These are phyloP conservation scores for Lyophyllum shimeji DNA, from an alignment of 768 basidiomycete species.

Conservation along the genomic window DNA sequence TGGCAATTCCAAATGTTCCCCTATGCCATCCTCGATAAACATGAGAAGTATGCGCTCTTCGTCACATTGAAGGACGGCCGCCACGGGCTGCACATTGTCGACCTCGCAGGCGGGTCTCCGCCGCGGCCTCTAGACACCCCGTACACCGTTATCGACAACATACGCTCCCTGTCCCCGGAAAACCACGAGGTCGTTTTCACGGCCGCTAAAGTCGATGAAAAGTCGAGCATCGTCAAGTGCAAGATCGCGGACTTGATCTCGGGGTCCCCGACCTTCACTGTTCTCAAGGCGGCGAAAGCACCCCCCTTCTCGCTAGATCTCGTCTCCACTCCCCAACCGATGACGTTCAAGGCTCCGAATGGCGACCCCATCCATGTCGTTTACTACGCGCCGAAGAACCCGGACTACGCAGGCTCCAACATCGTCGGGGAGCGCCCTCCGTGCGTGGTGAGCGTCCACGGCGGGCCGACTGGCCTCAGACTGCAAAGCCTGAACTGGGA, in stretches of 20 bases:
- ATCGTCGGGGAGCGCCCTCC: conserved; percentile 61
- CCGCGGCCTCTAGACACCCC: conserved; percentile 37
- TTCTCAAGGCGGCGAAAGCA: conserved; percentile 18
- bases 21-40: conserved; percentile 43
- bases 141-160: conserved; percentile 38
- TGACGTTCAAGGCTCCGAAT: conserved; percentile 38
- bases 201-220: conserved; percentile 40
- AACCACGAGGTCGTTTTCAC: conserved; percentile 38
- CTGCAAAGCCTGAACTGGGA: conserved; percentile 49
- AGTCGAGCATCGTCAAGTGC: conserved; percentile 36
- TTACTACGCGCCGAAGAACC: conserved; percentile 69
- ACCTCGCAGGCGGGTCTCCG: conserved; percentile 27
- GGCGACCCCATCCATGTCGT: conserved; percentile 54
- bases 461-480: conserved; percentile 62
- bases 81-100: conserved; percentile 37
- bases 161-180: conserved; percentile 33
- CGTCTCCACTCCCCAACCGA: conserved; percentile 49
- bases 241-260: conserved; percentile 22
- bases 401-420: conserved; percentile 49
- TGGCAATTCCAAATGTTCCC: conserved; percentile 53
- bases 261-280: conserved; percentile 17
- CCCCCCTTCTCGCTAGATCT: conserved; percentile 27
- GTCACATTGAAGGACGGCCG: conserved; percentile 41
- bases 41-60: conserved; percentile 33
- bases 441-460: conserved; percentile 63